These are phyloP conservation scores for Russula abietina DNA, from an alignment of 768 basidiomycete species.

Conservation along the genomic window DNA sequence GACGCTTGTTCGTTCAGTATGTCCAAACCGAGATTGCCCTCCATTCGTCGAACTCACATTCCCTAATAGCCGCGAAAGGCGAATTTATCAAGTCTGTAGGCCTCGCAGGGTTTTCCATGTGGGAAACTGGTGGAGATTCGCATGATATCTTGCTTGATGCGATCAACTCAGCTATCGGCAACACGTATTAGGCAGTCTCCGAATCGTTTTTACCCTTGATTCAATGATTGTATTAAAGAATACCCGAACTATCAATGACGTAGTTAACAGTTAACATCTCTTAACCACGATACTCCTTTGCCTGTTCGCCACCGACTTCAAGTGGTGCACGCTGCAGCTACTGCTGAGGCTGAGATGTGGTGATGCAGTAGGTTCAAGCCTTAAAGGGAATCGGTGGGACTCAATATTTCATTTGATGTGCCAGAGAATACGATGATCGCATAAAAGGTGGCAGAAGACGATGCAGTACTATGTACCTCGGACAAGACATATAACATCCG, in stretches of 20 bases:
- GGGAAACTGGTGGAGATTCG: constrained; percentile 41
- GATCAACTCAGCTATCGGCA: constrained; percentile 27
- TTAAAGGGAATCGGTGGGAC: no score
- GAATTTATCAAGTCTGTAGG: constrained; percentile 33
- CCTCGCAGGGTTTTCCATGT: constrained; percentile 44
- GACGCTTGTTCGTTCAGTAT: constrained; percentile 31
- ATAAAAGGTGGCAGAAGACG: no score
- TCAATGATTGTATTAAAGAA: no score
- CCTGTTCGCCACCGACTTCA: not conserved
- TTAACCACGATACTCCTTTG: not conserved
- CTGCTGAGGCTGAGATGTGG: no score
- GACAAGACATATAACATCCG: no score
- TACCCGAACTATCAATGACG: not conserved
- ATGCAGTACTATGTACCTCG: no score
- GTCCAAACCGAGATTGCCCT: not conserved
- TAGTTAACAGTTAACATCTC: not conserved
- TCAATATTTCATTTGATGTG: no score
- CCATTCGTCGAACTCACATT: not conserved
- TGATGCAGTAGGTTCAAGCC: no score
- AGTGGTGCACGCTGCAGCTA: not conserved
- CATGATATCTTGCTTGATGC: constrained; percentile 33
- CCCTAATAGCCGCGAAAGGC: constrained; percentile 38
- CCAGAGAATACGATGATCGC: not conserved
- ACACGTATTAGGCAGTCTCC: not conserved
- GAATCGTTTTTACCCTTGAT: not conserved